Percentiles rank a stretch among this genome's conserved stretches.
These are phyloP conservation scores for Staphylotrichum longicolle DNA, from an alignment of 495 filamentous ascomycete species.

Conservation along the genomic window DNA sequence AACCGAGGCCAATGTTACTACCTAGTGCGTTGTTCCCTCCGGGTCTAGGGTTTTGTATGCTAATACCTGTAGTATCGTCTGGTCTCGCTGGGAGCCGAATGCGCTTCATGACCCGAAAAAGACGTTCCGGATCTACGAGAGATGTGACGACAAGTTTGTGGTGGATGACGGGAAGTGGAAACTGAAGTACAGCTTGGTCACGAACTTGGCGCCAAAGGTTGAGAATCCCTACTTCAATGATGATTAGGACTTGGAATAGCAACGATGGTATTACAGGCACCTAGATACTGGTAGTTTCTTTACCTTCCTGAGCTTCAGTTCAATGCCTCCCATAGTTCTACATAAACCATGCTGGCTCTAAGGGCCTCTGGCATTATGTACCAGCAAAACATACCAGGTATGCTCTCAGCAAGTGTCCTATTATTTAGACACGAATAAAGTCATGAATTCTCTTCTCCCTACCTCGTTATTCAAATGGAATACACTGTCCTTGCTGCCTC, in stretches of 20 bases:
- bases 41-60: neutral
- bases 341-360: too few species aligned
- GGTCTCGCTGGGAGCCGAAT: constrained; percentile 10
- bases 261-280: too few species aligned
- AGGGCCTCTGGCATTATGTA: too few species aligned
- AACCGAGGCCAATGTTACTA: constrained; percentile 13
- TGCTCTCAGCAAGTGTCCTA: too few species aligned
- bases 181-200: constrained; percentile 14
- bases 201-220: constrained; percentile 10
- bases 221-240: constrained; percentile 19
- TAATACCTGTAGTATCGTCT: constrained; percentile 4
- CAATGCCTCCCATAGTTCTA: too few species aligned
- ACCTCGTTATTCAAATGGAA: too few species aligned
- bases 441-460: too few species aligned
- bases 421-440: too few species aligned
- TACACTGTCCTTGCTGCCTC: too few species aligned
- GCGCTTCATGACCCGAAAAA: constrained; percentile 13
- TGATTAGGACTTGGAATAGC: neutral
- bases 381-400: too few species aligned
- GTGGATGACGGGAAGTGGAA: constrained; percentile 15
- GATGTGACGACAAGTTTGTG: constrained; percentile 11
- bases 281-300: too few species aligned
- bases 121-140: constrained; percentile 12
- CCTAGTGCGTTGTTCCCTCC: constrained; percentile 6
- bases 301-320: too few species aligned